phyloP scores from a whole-genome alignment of 1,139 yeast genomes.

The Pichia sp. region DNA sequence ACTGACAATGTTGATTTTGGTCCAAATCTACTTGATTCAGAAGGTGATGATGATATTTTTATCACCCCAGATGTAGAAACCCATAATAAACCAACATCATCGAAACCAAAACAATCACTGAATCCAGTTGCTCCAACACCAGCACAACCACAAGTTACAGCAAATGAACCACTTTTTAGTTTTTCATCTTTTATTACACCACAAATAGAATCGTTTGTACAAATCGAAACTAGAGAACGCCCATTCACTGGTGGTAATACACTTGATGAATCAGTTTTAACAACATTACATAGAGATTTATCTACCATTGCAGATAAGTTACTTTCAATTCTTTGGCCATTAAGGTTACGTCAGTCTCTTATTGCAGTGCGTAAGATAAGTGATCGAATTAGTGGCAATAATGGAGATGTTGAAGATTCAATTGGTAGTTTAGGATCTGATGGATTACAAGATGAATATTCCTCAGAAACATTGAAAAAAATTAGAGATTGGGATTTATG shows the following conservation, averaged over 20 bases:
- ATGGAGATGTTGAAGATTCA: constrained; percentile 29
- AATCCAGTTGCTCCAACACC: constrained; percentile 4
- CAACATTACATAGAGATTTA: constrained; percentile 64
- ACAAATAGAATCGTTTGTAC: constrained; percentile 29
- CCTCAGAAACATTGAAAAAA: constrained; percentile 30
- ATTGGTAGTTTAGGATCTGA: constrained; percentile 17
- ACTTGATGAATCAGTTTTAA: constrained; percentile 71
- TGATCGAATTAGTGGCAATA: constrained; percentile 25
- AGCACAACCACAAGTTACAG: not conserved
- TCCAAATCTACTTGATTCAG: constrained; percentile 2
- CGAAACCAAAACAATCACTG: not conserved
- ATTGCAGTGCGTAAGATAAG: constrained; percentile 28
- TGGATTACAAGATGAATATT: constrained; percentile 26
- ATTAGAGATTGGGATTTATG: constrained; percentile 78
- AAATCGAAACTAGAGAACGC: constrained; percentile 52
- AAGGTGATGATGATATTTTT: constrained; percentile 30
- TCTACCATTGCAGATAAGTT: constrained; percentile 59
- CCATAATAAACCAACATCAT: constrained; percentile 1
- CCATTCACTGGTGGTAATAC: constrained; percentile 82
- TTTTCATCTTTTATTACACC: constrained; percentile 35
- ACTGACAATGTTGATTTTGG: constrained; percentile 13
- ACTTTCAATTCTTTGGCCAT: constrained; percentile 68
- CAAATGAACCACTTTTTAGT: constrained; percentile 18
- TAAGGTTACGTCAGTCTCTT: constrained; percentile 27
- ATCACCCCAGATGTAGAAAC: constrained; percentile 32